These are phyloP conservation scores for Pythium graminicola DNA, from an alignment of 352 stramenopile genomes.

Conservation along the genomic window DNA sequence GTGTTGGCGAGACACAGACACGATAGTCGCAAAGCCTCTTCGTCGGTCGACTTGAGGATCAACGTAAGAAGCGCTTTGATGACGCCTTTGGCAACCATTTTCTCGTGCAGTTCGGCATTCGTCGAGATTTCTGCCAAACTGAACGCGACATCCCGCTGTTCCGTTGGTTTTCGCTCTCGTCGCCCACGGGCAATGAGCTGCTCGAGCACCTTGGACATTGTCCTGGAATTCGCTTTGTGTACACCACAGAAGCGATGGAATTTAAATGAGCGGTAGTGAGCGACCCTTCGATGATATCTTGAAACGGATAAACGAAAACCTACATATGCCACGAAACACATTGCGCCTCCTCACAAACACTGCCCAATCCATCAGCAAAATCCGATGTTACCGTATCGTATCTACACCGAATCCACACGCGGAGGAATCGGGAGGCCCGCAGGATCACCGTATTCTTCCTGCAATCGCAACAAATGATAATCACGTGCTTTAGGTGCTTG, in stretches of 20 bases:
- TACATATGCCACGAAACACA: background rate
- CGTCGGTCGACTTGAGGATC: conserved; percentile 87
- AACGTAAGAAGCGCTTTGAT: conserved; percentile 90
- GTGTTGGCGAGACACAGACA: conserved; percentile 95
- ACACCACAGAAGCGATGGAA: conserved; percentile 1
- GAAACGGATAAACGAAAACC: background rate
- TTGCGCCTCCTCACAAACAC: background rate
- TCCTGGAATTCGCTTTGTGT: background rate
- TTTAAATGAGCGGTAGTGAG: too few species aligned
- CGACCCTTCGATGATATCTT: background rate
- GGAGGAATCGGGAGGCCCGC: conserved; percentile 3
- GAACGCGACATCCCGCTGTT: conserved; percentile 95
- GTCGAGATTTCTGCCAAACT: conserved; percentile 95
- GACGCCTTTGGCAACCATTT: conserved; percentile 93
- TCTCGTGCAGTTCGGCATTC: conserved; percentile 88
- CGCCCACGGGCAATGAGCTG: conserved; percentile 93
- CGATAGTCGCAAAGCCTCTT: conserved; percentile 91
- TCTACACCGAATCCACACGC: background rate
- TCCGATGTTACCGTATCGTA: background rate
- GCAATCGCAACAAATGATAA: conserved; percentile 54
- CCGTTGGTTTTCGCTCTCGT: conserved; percentile 90
- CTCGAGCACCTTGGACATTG: conserved; percentile 93
- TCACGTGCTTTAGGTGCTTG: conserved; percentile 46
- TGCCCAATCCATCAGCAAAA: background rate
- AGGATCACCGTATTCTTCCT: conserved; percentile 48